These are phyloP conservation scores for Hyphopichia pseudoburtonii DNA, from an alignment of 1,139 yeast species.

Conservation along the genomic window DNA sequence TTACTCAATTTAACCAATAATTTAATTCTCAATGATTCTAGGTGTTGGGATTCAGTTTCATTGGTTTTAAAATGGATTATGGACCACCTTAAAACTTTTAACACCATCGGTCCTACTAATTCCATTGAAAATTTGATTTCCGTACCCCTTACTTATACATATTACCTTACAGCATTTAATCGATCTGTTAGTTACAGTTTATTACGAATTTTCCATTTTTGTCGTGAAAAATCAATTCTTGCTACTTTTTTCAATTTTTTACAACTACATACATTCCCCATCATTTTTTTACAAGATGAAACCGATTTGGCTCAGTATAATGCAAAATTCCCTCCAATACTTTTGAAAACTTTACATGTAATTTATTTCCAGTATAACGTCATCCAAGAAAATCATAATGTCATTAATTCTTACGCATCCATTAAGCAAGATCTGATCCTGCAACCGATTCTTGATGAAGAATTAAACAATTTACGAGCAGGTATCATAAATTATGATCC, in stretches of 20 bases:
- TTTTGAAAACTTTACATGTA: conserved; percentile 19
- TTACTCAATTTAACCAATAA: conserved; percentile 32
- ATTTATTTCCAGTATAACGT: conserved; percentile 18
- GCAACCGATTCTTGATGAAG: conserved; percentile 19
- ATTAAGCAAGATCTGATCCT: conserved; percentile 13
- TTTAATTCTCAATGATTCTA: conserved; percentile 24
- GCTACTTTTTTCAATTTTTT: conserved; percentile 18
- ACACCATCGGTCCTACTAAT: too few relatives aligned
- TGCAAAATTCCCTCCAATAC: conserved; percentile 9
- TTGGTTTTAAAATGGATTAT: conserved; percentile 32
- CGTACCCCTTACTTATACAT: conserved; percentile 3
- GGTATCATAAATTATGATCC: conserved; percentile 9
- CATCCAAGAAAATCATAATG: conserved; percentile 7
- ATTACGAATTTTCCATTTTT: conserved; percentile 22
- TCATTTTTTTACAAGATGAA: neutral
- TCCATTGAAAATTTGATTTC: conserved; percentile 2
- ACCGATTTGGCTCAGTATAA: neutral
- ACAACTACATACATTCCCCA: conserved; percentile 8
- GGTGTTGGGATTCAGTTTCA: conserved; percentile 27
- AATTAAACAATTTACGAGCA: conserved; percentile 14
- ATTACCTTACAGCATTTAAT: conserved; percentile 11
- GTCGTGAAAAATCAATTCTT: conserved; percentile 17
- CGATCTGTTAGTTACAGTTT: conserved; percentile 23
- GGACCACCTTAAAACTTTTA: conserved; percentile 18
- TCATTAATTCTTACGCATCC: conserved; percentile 16